phyloP scores from a whole-genome alignment of 495 filamentous ascomycete genomes.

The Neurospora sp. region DNA sequence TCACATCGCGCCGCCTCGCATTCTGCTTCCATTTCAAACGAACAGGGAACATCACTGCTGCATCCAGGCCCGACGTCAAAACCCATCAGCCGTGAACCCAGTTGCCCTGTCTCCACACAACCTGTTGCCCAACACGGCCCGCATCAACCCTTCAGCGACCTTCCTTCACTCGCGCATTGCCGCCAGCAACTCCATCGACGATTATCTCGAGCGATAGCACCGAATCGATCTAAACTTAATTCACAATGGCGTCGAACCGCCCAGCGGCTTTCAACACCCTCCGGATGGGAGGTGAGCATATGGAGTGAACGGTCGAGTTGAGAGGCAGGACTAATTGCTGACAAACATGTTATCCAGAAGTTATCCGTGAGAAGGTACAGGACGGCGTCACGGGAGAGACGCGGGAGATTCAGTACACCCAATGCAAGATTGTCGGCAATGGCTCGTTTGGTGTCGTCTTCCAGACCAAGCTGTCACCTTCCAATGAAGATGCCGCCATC shows the following conservation, averaged over 20 bases:
- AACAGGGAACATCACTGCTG: conserved; percentile 1
- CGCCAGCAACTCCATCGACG: conserved; percentile 5
- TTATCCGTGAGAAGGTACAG: conserved; percentile 97
- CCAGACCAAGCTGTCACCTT: conserved; percentile 95
- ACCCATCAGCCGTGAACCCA: conserved; percentile 5
- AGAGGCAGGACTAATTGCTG: neutral
- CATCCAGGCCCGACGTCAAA: conserved; percentile 11
- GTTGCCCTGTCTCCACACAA: conserved; percentile 11
- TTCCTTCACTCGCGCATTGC: conserved; percentile 18
- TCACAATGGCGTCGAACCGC: conserved; percentile 40
- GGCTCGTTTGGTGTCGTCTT: conserved; percentile 98
- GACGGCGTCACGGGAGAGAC: conserved; percentile 95
- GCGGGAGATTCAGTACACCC: conserved; percentile 93
- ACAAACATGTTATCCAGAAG: conserved; percentile 48
- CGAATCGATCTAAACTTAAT: conserved; percentile 13
- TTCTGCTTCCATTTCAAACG: neutral
- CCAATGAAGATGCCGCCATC: conserved; percentile 95
- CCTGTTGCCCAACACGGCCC: conserved; percentile 42
- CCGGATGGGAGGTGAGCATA: conserved; percentile 43
- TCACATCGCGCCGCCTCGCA: neutral
- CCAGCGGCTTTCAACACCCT: conserved; percentile 43
- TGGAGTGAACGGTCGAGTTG: neutral
- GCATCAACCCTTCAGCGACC: conserved; percentile 18
- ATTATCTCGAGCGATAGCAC: conserved; percentile 22
- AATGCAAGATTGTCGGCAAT: conserved; percentile 99